Conservation (phyloP, 164 flowering plant species). For the Macadamia tetraphylla region DNA sequence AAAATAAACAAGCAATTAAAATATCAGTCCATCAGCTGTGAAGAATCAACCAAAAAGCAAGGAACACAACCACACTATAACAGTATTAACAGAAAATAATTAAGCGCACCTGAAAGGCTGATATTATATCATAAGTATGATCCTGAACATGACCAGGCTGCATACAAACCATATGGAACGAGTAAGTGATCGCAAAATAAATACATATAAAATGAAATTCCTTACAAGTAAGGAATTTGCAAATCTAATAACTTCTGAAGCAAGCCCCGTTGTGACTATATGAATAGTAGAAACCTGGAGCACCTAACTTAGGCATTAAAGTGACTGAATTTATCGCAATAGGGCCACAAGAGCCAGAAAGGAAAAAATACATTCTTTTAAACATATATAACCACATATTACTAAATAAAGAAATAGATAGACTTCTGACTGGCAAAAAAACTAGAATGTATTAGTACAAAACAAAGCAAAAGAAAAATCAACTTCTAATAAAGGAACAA, state of each 20-base stretch:
- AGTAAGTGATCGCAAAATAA: conserved; percentile 1
- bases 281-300: background rate
- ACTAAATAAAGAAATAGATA: background rate
- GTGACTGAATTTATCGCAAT: background rate
- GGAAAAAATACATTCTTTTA: background rate
- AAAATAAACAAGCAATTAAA: background rate
- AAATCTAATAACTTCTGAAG: background rate
- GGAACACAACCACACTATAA: background rate
- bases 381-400: background rate
- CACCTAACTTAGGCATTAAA: background rate
- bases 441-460: too few species aligned
- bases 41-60: background rate
- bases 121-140: conserved; percentile 65
- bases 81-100: background rate
- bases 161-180: conserved; percentile 20
- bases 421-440: too few species aligned
- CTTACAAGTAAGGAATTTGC: background rate
- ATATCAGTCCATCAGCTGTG: background rate
- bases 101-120: conserved; percentile 88
- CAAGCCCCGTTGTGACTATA: background rate
- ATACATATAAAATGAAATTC: too few species aligned
- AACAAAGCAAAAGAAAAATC: too few species aligned
- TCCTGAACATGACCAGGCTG: conserved; percentile 96
- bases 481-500: too few species aligned
- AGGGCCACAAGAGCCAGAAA: too few species aligned